Conservation (phyloP, 1,139 yeast species). For the Suhomyces bolitotheri region DNA sequence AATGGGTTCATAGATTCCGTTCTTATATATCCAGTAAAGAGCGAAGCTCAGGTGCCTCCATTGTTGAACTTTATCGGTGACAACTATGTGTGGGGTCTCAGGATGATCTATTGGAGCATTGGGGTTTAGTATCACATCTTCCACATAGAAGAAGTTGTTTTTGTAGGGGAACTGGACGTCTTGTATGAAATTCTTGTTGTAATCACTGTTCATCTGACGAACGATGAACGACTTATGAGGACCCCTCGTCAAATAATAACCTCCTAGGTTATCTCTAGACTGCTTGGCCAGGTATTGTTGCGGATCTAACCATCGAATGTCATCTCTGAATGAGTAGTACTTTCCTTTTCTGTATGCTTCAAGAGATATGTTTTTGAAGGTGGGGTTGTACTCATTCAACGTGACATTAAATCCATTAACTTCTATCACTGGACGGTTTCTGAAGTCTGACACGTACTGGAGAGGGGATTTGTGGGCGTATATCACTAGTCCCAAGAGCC, state of each 20-base stretch:
- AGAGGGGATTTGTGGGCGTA: constrained; percentile 33
- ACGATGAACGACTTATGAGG: constrained; percentile 20
- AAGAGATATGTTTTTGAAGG: constrained; percentile 33
- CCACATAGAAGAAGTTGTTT: constrained; percentile 35
- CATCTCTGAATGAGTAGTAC: constrained; percentile 21
- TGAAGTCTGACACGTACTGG: constrained; percentile 21
- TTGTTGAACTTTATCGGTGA: constrained; percentile 32
- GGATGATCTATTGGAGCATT: constrained; percentile 28
- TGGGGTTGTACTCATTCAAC: constrained; percentile 32
- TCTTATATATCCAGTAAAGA: constrained; percentile 56
- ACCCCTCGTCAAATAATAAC: constrained; percentile 32
- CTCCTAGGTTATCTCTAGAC: constrained; percentile 21
- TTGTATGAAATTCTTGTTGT: constrained; percentile 22
- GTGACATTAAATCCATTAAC: constrained; percentile 34
- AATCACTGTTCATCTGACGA: constrained; percentile 24
- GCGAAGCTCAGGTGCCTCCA: constrained; percentile 81
- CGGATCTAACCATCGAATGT: constrained; percentile 32
- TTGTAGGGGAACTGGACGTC: constrained; percentile 31
- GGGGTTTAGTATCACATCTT: constrained; percentile 37
- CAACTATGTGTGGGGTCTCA: constrained; percentile 34
- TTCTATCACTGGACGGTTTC: constrained; percentile 32
- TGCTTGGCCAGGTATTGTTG: constrained; percentile 31
- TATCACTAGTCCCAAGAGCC: constrained; percentile 33
- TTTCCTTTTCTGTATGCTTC: constrained; percentile 26
- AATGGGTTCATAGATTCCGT: constrained; percentile 43